phyloP scores from a whole-genome alignment of 768 basidiomycete species.

The Phylloporus arenicola region DNA sequence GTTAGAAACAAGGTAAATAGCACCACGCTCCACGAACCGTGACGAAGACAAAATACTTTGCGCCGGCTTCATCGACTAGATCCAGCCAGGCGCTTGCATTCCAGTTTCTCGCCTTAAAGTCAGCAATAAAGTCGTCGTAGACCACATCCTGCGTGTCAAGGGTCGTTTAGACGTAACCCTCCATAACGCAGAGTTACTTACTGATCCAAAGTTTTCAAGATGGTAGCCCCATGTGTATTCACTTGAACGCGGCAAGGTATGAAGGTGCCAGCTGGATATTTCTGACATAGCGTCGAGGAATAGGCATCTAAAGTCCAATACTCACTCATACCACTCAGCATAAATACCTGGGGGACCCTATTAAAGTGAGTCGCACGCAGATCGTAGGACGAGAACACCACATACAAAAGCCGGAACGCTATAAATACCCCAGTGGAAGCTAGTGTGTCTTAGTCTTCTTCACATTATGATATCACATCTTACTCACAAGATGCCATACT shows the following conservation, averaged over 20 bases:
- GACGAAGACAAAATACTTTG: conserved; percentile 57
- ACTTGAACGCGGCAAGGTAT: conserved; percentile 31
- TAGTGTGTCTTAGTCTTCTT: conserved; percentile 14
- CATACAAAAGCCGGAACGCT: conserved; percentile 42
- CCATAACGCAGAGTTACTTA: conserved; percentile 16
- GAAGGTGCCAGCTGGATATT: conserved; percentile 35
- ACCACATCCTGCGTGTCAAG: conserved; percentile 33
- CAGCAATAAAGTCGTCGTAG: conserved; percentile 55
- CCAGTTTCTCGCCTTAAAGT: conserved; percentile 49
- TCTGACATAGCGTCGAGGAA: neutral
- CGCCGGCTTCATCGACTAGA: conserved; percentile 50
- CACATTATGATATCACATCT: neutral
- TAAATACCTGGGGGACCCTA: conserved; percentile 39
- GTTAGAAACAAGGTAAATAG: neutral
- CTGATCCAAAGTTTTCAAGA: conserved; percentile 41
- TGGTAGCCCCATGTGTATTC: conserved; percentile 48
- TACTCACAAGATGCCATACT: conserved; percentile 53
- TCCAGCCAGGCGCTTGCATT: conserved; percentile 52
- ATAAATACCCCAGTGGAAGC: conserved; percentile 48
- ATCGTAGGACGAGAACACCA: neutral
- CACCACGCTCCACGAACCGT: conserved; percentile 31
- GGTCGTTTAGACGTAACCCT: neutral
- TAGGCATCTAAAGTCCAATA: conserved; percentile 5
- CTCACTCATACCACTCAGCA: conserved; percentile 55
- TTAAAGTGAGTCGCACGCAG: neutral